Conservation (phyloP, 2,329 filamentous ascomycete species). For the Fusarium verticillioides region DNA sequence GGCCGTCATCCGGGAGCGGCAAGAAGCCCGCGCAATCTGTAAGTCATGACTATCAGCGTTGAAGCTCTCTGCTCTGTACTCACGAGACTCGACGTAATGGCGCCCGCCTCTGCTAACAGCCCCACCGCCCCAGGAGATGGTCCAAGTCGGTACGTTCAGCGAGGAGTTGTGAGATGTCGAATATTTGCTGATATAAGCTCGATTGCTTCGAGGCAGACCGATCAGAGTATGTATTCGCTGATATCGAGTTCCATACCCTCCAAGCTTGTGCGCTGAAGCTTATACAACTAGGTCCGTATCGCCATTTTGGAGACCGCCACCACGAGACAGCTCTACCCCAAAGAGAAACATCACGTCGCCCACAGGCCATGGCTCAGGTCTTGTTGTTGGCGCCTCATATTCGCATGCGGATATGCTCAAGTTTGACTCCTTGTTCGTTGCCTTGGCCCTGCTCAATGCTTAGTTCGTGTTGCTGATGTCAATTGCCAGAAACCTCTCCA, state of each 20-base stretch:
- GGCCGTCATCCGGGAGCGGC: constrained; percentile 71
- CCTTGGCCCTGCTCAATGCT: not conserved
- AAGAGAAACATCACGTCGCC: constrained; percentile 59
- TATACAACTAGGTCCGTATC: constrained; percentile 73
- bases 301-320: constrained; percentile 84
- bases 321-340: constrained; percentile 60
- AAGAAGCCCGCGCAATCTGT: constrained; percentile 81
- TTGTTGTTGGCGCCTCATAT: constrained; percentile 93
- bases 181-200: constrained; percentile 43
- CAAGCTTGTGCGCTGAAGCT: constrained; percentile 44
- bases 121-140: constrained; percentile 85
- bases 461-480: constrained; percentile 13
- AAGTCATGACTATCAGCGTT: constrained; percentile 47
- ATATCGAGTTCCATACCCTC: not conserved
- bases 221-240: constrained; percentile 65
- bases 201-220: constrained; percentile 59
- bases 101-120: constrained; percentile 49
- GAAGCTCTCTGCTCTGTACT: constrained; percentile 28
- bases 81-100: constrained; percentile 42
- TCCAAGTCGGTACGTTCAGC: constrained; percentile 86
- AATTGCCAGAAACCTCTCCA: constrained; percentile 65
- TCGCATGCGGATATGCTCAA: constrained; percentile 96
- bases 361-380: constrained; percentile 67
- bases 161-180: constrained; percentile 18
- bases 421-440: constrained; percentile 78